Base-by-base conservation (phyloP, 2,329 filamentous ascomycete species). In the Calonectria montana region DNA sequence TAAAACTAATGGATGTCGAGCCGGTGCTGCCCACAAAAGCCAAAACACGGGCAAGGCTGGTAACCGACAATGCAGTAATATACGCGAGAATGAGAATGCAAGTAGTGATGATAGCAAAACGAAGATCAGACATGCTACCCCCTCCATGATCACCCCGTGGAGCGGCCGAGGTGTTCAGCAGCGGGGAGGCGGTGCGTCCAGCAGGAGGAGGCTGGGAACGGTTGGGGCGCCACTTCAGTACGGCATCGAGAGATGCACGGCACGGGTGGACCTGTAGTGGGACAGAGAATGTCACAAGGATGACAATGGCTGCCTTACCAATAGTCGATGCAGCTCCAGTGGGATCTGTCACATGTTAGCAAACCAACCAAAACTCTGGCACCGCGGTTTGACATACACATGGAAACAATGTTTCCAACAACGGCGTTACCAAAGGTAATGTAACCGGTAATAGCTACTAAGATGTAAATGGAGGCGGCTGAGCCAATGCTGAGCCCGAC, bases 21-120 rank as follows among this genome's bases (percentile, higher is more conserved):
- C 97, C 97, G 0, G 97, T 99, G 78, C 93, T 95, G 43, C 97
- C 97, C 13, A 99, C 97, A 77, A 98, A 99, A 0, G 97, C 96
- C 0, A 99, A 89, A 1, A 99, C 96, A 57, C 94, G 93, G 81
- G 98, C 96, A 3, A 99, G 89, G 15, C 93, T 97, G 23, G 92
- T 94, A 3, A 99, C 96, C 0, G 94, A 97, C 86, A 99, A 94
- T 27, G 97, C 95, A 9, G 94, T 94, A 69, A 94, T 88, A 82
- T 98, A 99, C 71, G 93, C 95, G 35, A 95, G 83, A 9, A 97
- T 89, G 65, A 99, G 91, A 76, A 99, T 96, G 5, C 90, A 84
- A 0, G 96, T 97, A 0, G 96, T 98, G 61, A 99, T 93, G 65
- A 96, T 83, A 0, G 96, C 96, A 82, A 99, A 99, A 59, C 95